phyloP scores from a whole-genome alignment of 495 filamentous ascomycete genomes.

The Polyplosphaeria fusca region DNA sequence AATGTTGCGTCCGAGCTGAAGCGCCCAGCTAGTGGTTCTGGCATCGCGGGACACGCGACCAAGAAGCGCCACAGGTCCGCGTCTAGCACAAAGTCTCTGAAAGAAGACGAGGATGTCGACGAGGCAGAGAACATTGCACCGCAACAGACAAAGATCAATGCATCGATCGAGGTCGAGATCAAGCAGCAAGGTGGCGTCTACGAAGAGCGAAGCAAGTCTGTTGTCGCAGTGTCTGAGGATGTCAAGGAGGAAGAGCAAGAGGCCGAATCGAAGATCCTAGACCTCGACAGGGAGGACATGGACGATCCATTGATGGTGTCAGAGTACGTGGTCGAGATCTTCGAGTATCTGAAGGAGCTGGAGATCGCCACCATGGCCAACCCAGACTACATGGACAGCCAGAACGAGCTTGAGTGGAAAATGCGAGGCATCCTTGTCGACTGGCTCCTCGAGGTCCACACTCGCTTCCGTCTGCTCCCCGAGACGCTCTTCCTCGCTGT shows the following conservation, averaged over 20 bases:
- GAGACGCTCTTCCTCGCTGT: conserved; percentile 95
- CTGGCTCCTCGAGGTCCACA: conserved; percentile 98
- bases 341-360: conserved; percentile 88
- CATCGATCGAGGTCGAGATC: conserved; percentile 8
- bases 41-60: conserved; percentile 54
- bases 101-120: conserved; percentile 59
- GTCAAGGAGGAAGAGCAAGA: conserved; percentile 43
- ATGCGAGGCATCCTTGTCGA: conserved; percentile 96
- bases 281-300: conserved; percentile 80
- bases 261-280: conserved; percentile 46
- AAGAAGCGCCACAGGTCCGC: conserved; percentile 62
- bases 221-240: conserved; percentile 36
- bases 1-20: conserved; percentile 55
- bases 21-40: conserved; percentile 68
- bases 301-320: conserved; percentile 97
- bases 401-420: conserved; percentile 95
- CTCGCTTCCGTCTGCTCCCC: conserved; percentile 92
- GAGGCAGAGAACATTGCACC: conserved; percentile 57
- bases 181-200: conserved; percentile 4
- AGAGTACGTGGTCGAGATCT: conserved; percentile 95
- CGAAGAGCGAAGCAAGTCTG: conserved; percentile 18
- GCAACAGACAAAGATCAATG: conserved; percentile 22
- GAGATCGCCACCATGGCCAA: conserved; percentile 83
- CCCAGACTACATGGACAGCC: conserved; percentile 87
- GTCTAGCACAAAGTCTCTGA: conserved; percentile 50